Base-by-base conservation (phyloP, 1,284 basidiomycete species). In the Ganoderma sinense region DNA sequence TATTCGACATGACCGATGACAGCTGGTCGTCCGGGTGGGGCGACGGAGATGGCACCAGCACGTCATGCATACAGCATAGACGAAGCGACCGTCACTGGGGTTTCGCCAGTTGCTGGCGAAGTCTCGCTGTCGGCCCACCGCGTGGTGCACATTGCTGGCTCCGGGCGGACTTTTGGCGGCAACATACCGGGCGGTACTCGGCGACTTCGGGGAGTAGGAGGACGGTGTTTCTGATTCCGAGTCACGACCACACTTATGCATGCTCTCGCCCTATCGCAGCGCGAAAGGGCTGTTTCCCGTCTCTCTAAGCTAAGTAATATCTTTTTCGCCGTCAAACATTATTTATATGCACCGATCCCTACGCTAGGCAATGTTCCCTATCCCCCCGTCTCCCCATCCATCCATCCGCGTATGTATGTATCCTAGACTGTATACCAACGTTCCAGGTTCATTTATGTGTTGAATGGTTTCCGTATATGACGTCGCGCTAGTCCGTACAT, bases 1-100 rank as follows among this genome's bases (percentile, higher is more conserved):
- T 87, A 84, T 71, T 88, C 88, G 31, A 61, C 59, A 13, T 61
- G 59, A 40, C 39, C 13, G 20, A 7, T 39, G 56, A 39, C 56
- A 39, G 31, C 33, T 20, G 31, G 56, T 36, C 33, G 56, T 39
- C 13, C 33, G 56, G 18, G 4, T 14, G 33, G 56, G 33, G 33
- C n/a, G 59, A 40, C 59, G 59, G 59, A 61, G 59, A 61, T 61
- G 59, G 59, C 59, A 61, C 23, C 16, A 40, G 39, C 59, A 40
- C 39, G 59, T 43, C 59, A 39, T 33, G 36, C 59, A 33, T 59
- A 36, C 31, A 39, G 33, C 56, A 59, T 39, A 41, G 31, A 40
- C 48, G 48, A 66, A 61, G 64, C 29, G 14, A 41, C 41, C 41
- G 40, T 40, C 8, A 13, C n/a, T 13, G 59, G 11, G 7, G 39